phyloP scores from a whole-genome alignment of 306 rosid genomes.

The Cucurbita ficifolia region DNA sequence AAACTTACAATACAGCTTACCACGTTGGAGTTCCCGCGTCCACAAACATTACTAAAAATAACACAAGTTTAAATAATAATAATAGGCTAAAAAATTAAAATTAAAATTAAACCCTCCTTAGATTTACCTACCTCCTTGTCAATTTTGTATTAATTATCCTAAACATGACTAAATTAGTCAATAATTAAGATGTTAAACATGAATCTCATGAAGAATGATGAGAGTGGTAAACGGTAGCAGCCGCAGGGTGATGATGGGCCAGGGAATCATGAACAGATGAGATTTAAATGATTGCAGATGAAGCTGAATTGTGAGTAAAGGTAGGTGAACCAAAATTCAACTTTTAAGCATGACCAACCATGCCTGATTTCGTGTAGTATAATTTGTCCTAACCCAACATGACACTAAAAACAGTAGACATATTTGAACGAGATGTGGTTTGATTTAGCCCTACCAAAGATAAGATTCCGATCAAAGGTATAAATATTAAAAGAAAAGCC shows the following conservation, averaged over 20 bases:
- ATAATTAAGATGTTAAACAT: neutral
- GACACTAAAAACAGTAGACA: neutral
- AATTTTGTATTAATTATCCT: neutral
- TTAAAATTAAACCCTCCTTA: neutral
- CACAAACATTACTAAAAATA: neutral
- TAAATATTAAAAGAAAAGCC: neutral
- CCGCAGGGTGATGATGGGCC: neutral
- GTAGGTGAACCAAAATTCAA: constrained; percentile 1
- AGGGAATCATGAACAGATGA: neutral
- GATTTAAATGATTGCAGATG: neutral
- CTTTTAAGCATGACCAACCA: neutral
- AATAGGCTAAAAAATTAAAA: neutral
- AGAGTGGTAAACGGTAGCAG: neutral
- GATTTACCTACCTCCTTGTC: neutral
- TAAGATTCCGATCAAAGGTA: neutral
- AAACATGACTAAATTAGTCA: neutral
- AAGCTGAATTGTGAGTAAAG: neutral
- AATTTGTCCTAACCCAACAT: neutral
- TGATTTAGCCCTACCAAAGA: neutral
- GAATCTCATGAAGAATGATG: neutral
- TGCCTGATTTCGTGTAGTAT: neutral
- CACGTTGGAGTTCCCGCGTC: neutral
- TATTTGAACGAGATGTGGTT: neutral
- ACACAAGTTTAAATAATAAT: neutral
- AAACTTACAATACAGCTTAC: neutral